Conservation (phyloP, 2,329 filamentous ascomycete genomes). For the Stagonosporopsis tanaceti region DNA sequence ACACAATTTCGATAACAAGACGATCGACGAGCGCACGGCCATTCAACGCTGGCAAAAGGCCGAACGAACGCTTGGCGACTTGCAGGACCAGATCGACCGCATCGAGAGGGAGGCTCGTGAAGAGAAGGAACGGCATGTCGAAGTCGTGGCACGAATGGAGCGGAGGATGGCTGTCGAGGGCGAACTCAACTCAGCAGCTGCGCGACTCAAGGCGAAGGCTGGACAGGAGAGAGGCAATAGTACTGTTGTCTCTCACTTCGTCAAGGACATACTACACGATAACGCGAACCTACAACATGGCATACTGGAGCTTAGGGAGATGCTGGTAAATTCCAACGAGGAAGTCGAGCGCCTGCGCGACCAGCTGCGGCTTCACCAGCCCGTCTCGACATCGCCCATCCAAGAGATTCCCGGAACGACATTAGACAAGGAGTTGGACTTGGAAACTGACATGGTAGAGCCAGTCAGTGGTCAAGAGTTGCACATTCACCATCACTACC, state of each 20-base stretch:
- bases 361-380: conserved; percentile 81
- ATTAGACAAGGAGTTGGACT: conserved; percentile 77
- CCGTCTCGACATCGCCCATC: conserved; percentile 54
- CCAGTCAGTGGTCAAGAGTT: conserved; percentile 63
- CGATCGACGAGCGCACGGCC: conserved; percentile 79
- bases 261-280: conserved; percentile 92
- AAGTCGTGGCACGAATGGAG: conserved; percentile 84
- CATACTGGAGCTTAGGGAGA: conserved; percentile 87
- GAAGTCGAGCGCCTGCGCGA: conserved; percentile 89
- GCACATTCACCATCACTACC: conserved; percentile 95
- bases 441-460: conserved; percentile 56
- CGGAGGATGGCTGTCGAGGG: conserved; percentile 81
- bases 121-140: conserved; percentile 81
- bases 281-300: conserved; percentile 93
- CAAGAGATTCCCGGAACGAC: conserved; percentile 53
- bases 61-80: conserved; percentile 76
- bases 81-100: conserved; percentile 86
- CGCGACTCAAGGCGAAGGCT: conserved; percentile 76
- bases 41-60: conserved; percentile 85
- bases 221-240: conserved; percentile 66
- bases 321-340: conserved; percentile 90
- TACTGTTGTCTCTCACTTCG: conserved; percentile 90
- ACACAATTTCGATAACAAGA: conserved; percentile 69
- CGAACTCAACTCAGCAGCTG: conserved; percentile 80
- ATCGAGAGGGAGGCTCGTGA: conserved; percentile 85